phyloP scores from a whole-genome alignment of 2,329 filamentous ascomycete species.

The Periconia sp. region DNA sequence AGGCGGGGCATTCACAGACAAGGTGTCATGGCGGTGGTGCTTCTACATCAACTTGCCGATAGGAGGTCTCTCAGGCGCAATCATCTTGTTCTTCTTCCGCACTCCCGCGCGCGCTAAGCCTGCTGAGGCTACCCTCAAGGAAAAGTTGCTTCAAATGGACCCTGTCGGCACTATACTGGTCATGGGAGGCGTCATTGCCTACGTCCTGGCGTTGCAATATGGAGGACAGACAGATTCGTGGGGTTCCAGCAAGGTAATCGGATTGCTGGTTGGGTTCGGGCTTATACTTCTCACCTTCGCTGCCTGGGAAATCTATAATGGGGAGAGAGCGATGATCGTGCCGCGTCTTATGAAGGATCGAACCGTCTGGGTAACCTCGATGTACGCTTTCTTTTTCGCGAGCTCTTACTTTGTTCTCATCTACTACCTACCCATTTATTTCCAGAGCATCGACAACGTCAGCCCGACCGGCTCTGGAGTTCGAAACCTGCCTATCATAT shows the following conservation, averaged over 20 bases:
- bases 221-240: slow-evolving; percentile 42
- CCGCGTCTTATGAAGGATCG: slow-evolving; percentile 48
- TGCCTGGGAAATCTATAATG: slow-evolving; percentile 42
- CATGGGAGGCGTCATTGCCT: slow-evolving; percentile 47
- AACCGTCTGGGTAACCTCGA: slow-evolving; percentile 39
- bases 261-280: slow-evolving; percentile 51
- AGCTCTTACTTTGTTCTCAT: slow-evolving; percentile 47
- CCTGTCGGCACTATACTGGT: slow-evolving; percentile 49
- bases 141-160: slow-evolving; percentile 55
- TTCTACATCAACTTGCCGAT: slow-evolving; percentile 57
- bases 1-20: slow-evolving; percentile 48
- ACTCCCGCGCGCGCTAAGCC: slow-evolving; percentile 34
- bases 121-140: slow-evolving; percentile 29
- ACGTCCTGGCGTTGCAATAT: slow-evolving; percentile 56
- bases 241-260: slow-evolving; percentile 50
- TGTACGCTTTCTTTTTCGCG: slow-evolving; percentile 45
- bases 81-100: slow-evolving; percentile 50
- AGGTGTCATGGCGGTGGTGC: slow-evolving; percentile 51
- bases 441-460: slow-evolving; percentile 50
- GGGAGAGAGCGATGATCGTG: slow-evolving; percentile 50
- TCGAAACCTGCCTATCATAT: slow-evolving; percentile 50
- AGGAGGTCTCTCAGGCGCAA: slow-evolving; percentile 46
- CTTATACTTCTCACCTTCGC: slow-evolving; percentile 46
- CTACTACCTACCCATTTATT: slow-evolving; percentile 58
- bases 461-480: slow-evolving; percentile 48